Percentiles rank a stretch among this genome's conserved stretches.
phyloP scores from a whole-genome alignment of 2,329 filamentous ascomycete genomes.

The Neocucurbitaria cava region DNA sequence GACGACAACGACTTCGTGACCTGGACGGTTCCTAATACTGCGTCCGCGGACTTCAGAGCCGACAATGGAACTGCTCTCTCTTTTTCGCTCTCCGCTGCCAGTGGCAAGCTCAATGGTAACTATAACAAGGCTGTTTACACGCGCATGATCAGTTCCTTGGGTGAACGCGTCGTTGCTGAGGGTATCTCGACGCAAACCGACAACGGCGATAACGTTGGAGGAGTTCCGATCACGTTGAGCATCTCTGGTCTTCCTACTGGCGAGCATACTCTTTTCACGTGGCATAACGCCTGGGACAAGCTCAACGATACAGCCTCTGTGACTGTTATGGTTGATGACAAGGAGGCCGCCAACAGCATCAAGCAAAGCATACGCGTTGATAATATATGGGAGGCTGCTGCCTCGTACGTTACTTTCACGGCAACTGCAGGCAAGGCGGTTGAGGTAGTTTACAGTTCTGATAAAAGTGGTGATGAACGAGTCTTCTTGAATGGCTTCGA shows the following conservation, averaged over 20 bases:
- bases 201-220: conserved; percentile 19
- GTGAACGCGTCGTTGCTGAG: conserved; percentile 37
- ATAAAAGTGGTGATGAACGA: conserved; percentile 14
- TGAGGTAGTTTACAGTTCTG: conserved; percentile 26
- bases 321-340: conserved; percentile 32
- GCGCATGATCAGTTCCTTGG: conserved; percentile 33
- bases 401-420: conserved; percentile 36
- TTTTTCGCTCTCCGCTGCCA: conserved; percentile 17
- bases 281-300: conserved; percentile 43
- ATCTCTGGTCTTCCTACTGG: conserved; percentile 36
- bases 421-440: conserved; percentile 24
- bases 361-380: conserved; percentile 36
- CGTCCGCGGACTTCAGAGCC: conserved; percentile 4
- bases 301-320: conserved; percentile 26
- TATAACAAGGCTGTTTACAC: conserved; percentile 33
- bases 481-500: conserved; percentile 45
- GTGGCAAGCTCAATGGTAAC: conserved; percentile 27
- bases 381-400: conserved; percentile 42
- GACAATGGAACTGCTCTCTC: conserved; percentile 7
- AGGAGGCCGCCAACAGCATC: conserved; percentile 8
- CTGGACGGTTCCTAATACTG: conserved; percentile 17
- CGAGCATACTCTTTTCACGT: conserved; percentile 36
- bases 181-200: conserved; percentile 34
- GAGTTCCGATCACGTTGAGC: conserved; percentile 28
- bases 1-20: conserved; percentile 17